A percentile compares a stretch with the other conserved stretches of the same genome.
These are phyloP conservation scores for Aquilaria yunnanensis DNA, from an alignment of 345 rosid species.

Conservation along the genomic window DNA sequence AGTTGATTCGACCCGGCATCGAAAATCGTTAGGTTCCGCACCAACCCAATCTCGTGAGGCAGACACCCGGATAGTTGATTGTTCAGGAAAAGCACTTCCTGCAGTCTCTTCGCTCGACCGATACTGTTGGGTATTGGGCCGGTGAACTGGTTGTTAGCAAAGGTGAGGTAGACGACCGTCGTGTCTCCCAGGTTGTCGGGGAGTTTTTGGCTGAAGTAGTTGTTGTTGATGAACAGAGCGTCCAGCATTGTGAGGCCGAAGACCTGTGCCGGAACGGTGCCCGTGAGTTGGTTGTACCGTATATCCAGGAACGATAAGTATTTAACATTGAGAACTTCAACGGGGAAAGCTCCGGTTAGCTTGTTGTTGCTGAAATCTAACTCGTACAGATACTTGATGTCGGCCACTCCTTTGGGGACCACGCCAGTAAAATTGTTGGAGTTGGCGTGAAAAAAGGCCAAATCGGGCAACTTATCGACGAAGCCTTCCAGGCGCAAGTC, in stretches of 20 bases:
- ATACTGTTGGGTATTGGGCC: slow-evolving; percentile 49
- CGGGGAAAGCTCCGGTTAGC: slow-evolving; percentile 28
- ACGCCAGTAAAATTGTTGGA: slow-evolving; percentile 31
- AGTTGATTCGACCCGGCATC: slow-evolving; percentile 39
- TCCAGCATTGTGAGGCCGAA: slow-evolving; percentile 33
- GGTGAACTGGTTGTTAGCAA: slow-evolving; percentile 42
- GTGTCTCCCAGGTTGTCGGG: slow-evolving; percentile 41
- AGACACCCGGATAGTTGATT: slow-evolving; percentile 45
- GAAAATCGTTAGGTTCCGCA: slow-evolving; percentile 25
- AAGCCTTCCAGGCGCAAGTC: slow-evolving; percentile 17
- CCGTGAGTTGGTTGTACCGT: slow-evolving; percentile 38
- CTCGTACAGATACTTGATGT: slow-evolving; percentile 32
- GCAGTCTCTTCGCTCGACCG: slow-evolving; percentile 28
- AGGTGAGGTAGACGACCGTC: slow-evolving; percentile 41
- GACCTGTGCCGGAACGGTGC: slow-evolving; percentile 25
- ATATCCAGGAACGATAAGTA: slow-evolving; percentile 41
- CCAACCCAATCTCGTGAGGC: slow-evolving; percentile 45
- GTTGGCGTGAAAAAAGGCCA: slow-evolving; percentile 50
- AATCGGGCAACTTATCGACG: slow-evolving; percentile 24
- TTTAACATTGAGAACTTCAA: slow-evolving; percentile 14
- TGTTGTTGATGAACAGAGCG: slow-evolving; percentile 57
- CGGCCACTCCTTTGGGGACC: slow-evolving; percentile 8
- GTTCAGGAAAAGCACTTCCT: slow-evolving; percentile 47
- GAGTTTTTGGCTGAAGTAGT: slow-evolving; percentile 23
- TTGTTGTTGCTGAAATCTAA: slow-evolving; percentile 58